Evolutionary conservation across 768 basidiomycete species (phyloP), one percentile per base, ranked within the genome.

Genomic region (Rhizopogon rudus): DNA sequence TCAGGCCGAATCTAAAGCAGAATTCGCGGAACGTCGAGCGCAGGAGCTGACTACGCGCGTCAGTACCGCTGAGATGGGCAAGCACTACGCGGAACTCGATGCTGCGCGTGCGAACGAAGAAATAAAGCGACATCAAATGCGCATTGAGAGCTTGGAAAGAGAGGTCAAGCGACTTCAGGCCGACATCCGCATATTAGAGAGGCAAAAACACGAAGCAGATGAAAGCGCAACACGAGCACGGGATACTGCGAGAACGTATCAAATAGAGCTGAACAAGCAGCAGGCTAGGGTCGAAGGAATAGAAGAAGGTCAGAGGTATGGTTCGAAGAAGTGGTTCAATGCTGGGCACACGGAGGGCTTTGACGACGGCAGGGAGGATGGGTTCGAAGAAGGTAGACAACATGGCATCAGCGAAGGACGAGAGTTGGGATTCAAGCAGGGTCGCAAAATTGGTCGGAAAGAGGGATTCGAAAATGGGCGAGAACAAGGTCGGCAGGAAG

Each of bases 1-100:
- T 44, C 73, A 78, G 39, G 79, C 79, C 0, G 75, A 75, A 37
- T 59, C 71, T 40, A 77, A 82, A 41, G 83, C 80, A 43, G 77
- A 78, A 46, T 73, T 70, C 44, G 77, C 83, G 29, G 83, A 84
- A 66, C 61, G 66, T n/a, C 70, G 71, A 50, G 75, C 75, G 50
- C 75, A 67, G 44, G 79, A 81, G 39, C 62, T 75, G 16, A 56
- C 68, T 13, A 62, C 66, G 7, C 73, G 75, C 29, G 67, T 76
- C 5, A 68, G 68, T 8, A 65, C 64, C 20, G 73, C 76, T 3
- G 81, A 84, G 61, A 65, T 67, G 3, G 73, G 72, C 25, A 75
- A 71, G 52, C 70, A 73, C 45, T 66, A 67, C 41, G 61, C 67
- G 5, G 77, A 75, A 56, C 65, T 75, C 10, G 74, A 77, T 28